A percentile compares a stretch with the other conserved stretches of the same genome.
These are phyloP conservation scores for Hanseniaspora osmophila DNA, from an alignment of 805 yeast species.

Conservation along the genomic window DNA sequence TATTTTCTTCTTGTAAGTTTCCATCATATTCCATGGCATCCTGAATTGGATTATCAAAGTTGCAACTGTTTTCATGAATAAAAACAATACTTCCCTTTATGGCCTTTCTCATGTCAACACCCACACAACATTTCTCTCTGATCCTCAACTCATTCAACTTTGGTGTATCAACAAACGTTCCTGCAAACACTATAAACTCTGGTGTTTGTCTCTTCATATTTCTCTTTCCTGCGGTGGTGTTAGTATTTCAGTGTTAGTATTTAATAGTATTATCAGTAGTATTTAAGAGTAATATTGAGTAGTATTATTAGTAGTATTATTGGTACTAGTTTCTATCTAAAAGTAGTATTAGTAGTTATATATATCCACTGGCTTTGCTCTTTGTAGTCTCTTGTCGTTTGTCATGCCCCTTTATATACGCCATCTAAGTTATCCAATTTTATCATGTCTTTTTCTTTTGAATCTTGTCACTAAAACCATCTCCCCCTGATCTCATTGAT, in stretches of 20 bases:
- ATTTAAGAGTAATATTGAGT: no score
- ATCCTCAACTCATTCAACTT: conserved; percentile 41
- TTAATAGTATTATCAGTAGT: no score
- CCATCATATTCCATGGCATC: conserved; percentile 16
- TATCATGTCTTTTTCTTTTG: no score
- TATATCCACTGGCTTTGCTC: no score
- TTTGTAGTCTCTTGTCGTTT: no score
- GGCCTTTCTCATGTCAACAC: conserved; percentile 46
- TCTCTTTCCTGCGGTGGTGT: background rate
- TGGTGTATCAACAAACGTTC: conserved; percentile 67
- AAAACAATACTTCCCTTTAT: conserved; percentile 22
- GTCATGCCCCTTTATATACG: no score
- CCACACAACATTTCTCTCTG: conserved; percentile 40
- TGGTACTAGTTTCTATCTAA: no score
- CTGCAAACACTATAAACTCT: conserved; percentile 18
- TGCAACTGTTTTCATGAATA: conserved; percentile 13
- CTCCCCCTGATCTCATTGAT: no score
- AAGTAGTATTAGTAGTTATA: no score
- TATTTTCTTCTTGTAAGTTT: conserved; percentile 7
- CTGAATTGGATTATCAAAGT: conserved; percentile 14
- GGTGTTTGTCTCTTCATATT: background rate
- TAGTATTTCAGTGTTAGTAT: background rate
- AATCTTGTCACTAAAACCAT: no score
- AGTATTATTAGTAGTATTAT: no score
- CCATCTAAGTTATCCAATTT: no score